Evolutionary conservation across 176 grass and related monocot species (phyloP).

Genomic region (Lolium multiflorum): DNA sequence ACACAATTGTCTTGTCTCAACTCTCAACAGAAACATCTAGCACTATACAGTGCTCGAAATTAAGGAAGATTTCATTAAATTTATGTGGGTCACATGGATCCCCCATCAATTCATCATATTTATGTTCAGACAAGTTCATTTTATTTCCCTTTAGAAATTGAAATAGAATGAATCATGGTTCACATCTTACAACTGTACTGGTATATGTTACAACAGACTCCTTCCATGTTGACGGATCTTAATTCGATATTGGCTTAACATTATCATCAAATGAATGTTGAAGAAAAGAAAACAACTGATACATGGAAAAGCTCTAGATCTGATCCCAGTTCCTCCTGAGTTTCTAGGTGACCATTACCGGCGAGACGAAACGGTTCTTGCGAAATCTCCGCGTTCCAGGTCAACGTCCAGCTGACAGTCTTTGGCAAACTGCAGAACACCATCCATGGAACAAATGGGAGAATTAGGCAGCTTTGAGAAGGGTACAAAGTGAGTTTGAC

Average conservation of each 20-base stretch:
- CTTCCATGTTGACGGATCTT: conserved; percentile 27
- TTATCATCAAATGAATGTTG: background rate
- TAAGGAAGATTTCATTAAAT: no score
- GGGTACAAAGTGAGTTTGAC: conserved; percentile 59
- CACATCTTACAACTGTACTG: background rate
- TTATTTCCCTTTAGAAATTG: no score
- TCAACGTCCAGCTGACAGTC: background rate
- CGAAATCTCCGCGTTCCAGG: background rate
- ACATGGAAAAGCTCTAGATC: background rate
- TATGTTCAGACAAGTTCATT: no score
- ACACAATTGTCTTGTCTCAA: no score
- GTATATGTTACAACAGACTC: conserved; percentile 30
- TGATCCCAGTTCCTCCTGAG: no score
- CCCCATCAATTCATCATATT: no score
- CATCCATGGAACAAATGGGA: background rate
- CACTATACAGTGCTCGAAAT: no score
- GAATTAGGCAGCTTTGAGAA: conserved; percentile 51
- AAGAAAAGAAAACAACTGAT: background rate
- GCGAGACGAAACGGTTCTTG: background rate
- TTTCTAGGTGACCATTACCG: background rate
- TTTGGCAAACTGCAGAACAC: background rate
- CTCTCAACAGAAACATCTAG: no score
- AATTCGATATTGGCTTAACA: background rate
- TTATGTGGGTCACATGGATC: no score
- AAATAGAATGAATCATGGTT: no score